Percentiles rank a stretch among this genome's conserved stretches.
Evolutionary conservation across 495 filamentous ascomycete species (phyloP).

Genomic region (Penicillium canariense): DNA sequence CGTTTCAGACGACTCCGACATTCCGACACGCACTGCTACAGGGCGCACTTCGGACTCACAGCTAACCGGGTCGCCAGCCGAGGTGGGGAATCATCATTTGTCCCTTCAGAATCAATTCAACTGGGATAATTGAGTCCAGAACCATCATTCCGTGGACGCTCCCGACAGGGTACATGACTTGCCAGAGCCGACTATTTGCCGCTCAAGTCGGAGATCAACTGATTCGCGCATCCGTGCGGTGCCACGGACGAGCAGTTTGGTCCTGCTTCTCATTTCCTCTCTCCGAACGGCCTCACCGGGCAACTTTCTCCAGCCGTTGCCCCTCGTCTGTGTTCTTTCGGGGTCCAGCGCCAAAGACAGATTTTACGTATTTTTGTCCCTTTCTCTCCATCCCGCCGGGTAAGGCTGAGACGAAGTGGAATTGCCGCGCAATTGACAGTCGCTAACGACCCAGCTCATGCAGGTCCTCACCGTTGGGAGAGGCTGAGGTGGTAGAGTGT

Average conservation of each 20-base stretch:
- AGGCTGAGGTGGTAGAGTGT: neutral
- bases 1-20: neutral
- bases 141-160: too few species aligned
- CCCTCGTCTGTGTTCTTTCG: too few species aligned
- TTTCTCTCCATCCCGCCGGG: neutral
- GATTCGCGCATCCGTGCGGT: neutral
- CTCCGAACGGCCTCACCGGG: neutral
- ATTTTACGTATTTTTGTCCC: neutral
- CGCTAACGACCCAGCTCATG: neutral
- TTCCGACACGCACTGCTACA: neutral
- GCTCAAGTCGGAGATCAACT: neutral
- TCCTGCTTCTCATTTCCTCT: neutral
- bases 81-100: too few species aligned
- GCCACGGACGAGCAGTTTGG: neutral
- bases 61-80: too few species aligned
- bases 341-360: too few species aligned
- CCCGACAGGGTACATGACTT: too few species aligned
- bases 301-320: neutral
- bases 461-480: neutral
- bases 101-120: too few species aligned
- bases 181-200: neutral
- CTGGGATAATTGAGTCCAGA: too few species aligned
- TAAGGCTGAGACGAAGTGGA: neutral
- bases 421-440: neutral
- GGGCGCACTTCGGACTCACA: too few species aligned